Base-by-base conservation (phyloP, 2,329 filamentous ascomycete species). In the Exophiala calicioides region DNA sequence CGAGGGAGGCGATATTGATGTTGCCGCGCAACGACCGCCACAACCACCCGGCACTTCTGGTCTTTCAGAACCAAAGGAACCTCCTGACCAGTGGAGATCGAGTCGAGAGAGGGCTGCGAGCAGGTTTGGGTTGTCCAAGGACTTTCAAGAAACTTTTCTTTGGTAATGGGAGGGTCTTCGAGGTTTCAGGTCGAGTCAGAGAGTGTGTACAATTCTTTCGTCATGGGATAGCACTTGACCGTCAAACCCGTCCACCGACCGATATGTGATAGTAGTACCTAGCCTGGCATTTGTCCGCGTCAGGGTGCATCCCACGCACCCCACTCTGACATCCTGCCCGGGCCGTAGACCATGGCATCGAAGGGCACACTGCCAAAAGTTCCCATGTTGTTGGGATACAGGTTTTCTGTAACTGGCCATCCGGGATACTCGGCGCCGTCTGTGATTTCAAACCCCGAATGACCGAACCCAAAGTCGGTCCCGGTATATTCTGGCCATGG, bases 71-170 rank as follows among this genome's bases (percentile, higher is more conserved):
- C n/a, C n/a, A n/a, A n/a, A n/a, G n/a, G n/a, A n/a, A n/a, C n/a
- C n/a, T n/a, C n/a, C n/a, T n/a, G n/a, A n/a, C n/a, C n/a, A n/a
- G n/a, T n/a, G n/a, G n/a, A n/a, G n/a, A n/a, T n/a, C n/a, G n/a
- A n/a, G n/a, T n/a, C n/a, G n/a, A n/a, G n/a, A n/a, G n/a, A n/a
- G n/a, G n/a, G 33, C 31, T 3, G 45, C 13, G 18, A 23, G 38
- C 5, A 48, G 30, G n/a, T 48, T 48, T 33, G 39, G 38, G 6
- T 34, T 48, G 19, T 33, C 45, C 1, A 19, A 43, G 24, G 45
- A 48, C 19, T 48, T 48, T 19, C 32, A 48, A 19, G 38, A 48
- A 12, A 48, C 38, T 12, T 48, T 48, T 29, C 19, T 48, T 13
- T 48, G 45, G 45, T 48, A 30, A 43, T 19, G 24, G 23, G n/a